Evolutionary conservation across 805 yeast genomes (phyloP).

Genomic region (Nakazawaea siamensis): DNA sequence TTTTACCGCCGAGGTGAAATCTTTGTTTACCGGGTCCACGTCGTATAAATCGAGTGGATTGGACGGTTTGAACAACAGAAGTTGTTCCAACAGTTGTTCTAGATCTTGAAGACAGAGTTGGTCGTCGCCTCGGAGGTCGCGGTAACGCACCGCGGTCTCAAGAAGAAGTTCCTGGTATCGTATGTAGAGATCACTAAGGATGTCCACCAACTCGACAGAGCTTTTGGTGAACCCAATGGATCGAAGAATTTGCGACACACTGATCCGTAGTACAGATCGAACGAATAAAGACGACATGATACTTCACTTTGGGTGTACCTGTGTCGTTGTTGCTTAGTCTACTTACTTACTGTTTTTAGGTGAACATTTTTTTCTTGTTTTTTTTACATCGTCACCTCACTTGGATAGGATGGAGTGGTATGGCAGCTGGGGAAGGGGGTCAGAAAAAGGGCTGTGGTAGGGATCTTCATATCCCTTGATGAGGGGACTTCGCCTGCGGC

Average conservation of each 20-base stretch:
- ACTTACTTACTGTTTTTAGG: background rate
- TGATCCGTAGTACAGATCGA: conserved; percentile 7
- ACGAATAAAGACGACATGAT: background rate
- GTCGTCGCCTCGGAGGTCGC: conserved; percentile 34
- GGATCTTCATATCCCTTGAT: no score
- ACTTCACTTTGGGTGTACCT: background rate
- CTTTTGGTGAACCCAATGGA: conserved; percentile 82
- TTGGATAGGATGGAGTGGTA: no score
- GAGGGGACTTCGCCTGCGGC: no score
- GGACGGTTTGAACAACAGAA: conserved; percentile 55
- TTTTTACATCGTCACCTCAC: no score
- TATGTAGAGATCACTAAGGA: conserved; percentile 68
- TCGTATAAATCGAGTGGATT: conserved; percentile 47
- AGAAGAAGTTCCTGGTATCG: conserved; percentile 52
- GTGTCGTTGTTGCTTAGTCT: background rate
- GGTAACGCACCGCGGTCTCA: conserved; percentile 38
- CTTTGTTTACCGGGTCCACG: conserved; percentile 32
- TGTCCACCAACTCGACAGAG: conserved; percentile 61
- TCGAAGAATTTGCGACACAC: conserved; percentile 50
- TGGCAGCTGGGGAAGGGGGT: no score
- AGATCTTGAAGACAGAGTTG: conserved; percentile 57
- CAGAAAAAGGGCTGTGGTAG: no score
- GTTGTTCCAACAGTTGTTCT: conserved; percentile 57
- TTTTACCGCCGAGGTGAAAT: no score
- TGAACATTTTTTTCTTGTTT: background rate